These are phyloP conservation scores for Heimioporus retisporus DNA, from an alignment of 1,284 basidiomycete species.

Conservation along the genomic window DNA sequence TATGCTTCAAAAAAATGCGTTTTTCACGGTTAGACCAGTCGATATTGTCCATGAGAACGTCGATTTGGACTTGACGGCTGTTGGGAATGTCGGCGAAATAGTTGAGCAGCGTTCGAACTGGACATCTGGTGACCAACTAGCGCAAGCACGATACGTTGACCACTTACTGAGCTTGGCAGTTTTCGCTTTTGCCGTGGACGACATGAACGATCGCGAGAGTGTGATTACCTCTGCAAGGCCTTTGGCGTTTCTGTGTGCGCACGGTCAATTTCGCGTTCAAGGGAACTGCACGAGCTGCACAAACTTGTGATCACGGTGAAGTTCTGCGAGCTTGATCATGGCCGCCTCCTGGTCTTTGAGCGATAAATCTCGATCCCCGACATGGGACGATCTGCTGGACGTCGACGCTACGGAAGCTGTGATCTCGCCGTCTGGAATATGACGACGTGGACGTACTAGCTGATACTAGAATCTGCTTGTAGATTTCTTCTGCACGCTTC, in stretches of 20 bases:
- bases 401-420: conserved; percentile 34
- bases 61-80: conserved; percentile 85
- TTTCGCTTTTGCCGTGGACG: conserved; percentile 97
- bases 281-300: conserved; percentile 36
- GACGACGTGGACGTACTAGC: conserved; percentile 40
- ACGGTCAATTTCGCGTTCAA: conserved; percentile 1
- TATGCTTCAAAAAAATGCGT: conserved; percentile 96
- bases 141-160: neutral
- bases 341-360: conserved; percentile 90
- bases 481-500: conserved; percentile 69
- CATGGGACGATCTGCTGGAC: conserved; percentile 30
- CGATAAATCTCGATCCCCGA: conserved; percentile 61
- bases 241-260: conserved; percentile 74
- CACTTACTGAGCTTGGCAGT: conserved; percentile 94
- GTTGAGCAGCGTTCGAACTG: conserved; percentile 94
- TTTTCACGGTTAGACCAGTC: conserved; percentile 95
- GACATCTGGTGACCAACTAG: neutral
- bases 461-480: conserved; percentile 70
- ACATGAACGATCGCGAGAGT: conserved; percentile 91
- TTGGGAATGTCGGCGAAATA: conserved; percentile 86
- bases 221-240: conserved; percentile 92
- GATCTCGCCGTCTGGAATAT: conserved; percentile 11
- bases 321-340: conserved; percentile 87
- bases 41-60: conserved; percentile 91
- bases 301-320: conserved; percentile 90